Evolutionary conservation across 345 rosid species (phyloP), one percentile per base, ranked within the genome.

Genomic region (Alliaria petiolata): DNA sequence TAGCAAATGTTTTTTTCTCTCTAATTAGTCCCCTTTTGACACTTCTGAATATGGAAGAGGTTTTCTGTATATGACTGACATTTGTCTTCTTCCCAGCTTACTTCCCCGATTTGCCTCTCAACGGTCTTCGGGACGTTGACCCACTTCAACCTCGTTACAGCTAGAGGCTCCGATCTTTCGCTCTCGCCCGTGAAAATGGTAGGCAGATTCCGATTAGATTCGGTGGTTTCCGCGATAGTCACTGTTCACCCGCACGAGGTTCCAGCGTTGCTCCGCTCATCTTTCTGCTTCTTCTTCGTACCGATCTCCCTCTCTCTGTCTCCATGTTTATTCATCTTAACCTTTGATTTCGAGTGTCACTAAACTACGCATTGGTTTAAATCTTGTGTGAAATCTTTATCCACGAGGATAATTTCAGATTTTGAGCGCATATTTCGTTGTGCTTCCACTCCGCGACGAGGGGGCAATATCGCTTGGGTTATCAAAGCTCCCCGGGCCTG

Each of bases 261-360:
- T 79, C 80, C 93, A 38, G 74, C 89, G 25, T 69, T 90, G 71
- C 79, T 90, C 49, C 90, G 87, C 76, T 84, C 98, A 34, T 83
- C 89, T 72, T 83, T 91, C 26, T 90, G 87, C 62, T 90, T 90
- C 93, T 90, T 93, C 90, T 93, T 90, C 77, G 97, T 90, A 86
- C 76, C 78, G 60, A 33, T 78, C 25, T 22, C 19, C 15, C 25
- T 39, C 51, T 50, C 26, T 55, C 36, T 36, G 6, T 55, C 7
- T 45, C 62, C 42, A 15, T 10, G 0, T 55, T 46, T 22, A 3
- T 33, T 51, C 22, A 16, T 31, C 31, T 31, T 6, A 31, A 19
- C 44, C 51, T 26, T 26, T 50, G 12, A 53, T 68, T 44, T 60
- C 6, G n/a, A 52, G 8, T 68, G 44, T 75, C n/a, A n/a, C n/a